These are phyloP conservation scores for Xerocomus brunneocitrinus DNA, from an alignment of 768 basidiomycete species.

Conservation along the genomic window DNA sequence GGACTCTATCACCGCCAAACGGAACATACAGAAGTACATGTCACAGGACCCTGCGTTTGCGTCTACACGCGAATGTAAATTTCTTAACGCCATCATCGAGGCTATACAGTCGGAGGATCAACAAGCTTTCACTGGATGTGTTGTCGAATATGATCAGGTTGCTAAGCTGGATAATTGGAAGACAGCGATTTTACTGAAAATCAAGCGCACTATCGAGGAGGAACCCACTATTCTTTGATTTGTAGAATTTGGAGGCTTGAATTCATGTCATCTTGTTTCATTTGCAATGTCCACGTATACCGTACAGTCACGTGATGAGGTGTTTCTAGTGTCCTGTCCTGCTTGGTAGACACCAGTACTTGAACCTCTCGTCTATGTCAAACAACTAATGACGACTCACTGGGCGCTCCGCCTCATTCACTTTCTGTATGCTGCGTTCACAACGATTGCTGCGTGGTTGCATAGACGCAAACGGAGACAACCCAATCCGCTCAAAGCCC, in stretches of 20 bases:
- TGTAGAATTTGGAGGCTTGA: not conserved
- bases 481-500: constrained; percentile 48
- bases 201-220: constrained; percentile 75
- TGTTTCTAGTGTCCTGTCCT: not conserved
- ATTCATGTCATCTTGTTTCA: not conserved
- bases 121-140: constrained; percentile 74
- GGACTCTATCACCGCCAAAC: constrained; percentile 81
- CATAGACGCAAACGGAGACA: constrained; percentile 31
- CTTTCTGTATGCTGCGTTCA: constrained; percentile 45
- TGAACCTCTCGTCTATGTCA: constrained; percentile 5
- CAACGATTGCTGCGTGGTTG: constrained; percentile 39
- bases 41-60: constrained; percentile 82
- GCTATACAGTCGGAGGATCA: constrained; percentile 67
- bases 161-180: constrained; percentile 96
- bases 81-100: constrained; percentile 72
- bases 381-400: constrained; percentile 36
- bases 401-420: constrained; percentile 55
- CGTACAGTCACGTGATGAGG: constrained; percentile 18
- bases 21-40: constrained; percentile 73
- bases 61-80: constrained; percentile 90
- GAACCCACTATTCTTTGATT: constrained; percentile 39
- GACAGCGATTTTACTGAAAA: constrained; percentile 82
- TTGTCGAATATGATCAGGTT: constrained; percentile 90
- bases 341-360: not conserved
- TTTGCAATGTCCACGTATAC: constrained; percentile 15